Evolutionary conservation across 139 green algal species (phyloP).

Genomic region (Nannochloris sp.): DNA sequence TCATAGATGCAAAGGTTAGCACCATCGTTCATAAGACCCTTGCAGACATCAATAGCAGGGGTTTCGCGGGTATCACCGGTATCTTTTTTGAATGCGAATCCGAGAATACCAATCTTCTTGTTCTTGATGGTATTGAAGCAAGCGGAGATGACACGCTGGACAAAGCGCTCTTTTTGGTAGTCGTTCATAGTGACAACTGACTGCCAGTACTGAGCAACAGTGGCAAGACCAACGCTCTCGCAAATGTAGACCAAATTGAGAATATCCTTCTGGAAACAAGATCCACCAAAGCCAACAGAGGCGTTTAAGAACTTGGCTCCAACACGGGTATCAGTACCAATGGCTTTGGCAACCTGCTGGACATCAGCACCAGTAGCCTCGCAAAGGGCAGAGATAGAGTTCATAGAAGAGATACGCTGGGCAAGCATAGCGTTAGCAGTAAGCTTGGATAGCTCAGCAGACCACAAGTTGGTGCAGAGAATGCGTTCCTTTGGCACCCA

Average conservation of each 20-base stretch:
- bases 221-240: slow-evolving; percentile 81
- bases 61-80: slow-evolving; percentile 96
- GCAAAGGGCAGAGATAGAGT: slow-evolving; percentile 97
- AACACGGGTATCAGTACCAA: slow-evolving; percentile 94
- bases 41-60: slow-evolving; percentile 96
- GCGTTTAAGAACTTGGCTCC: slow-evolving; percentile 96
- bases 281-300: slow-evolving; percentile 96
- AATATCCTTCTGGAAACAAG: slow-evolving; percentile 99
- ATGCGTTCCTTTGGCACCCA: slow-evolving; percentile 94
- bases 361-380: slow-evolving; percentile 94
- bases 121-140: slow-evolving; percentile 99
- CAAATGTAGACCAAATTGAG: slow-evolving; percentile 98
- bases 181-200: slow-evolving; percentile 94
- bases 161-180: slow-evolving; percentile 98
- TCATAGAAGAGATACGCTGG: slow-evolving; percentile 98
- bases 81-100: slow-evolving; percentile 99
- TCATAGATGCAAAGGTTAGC: slow-evolving; percentile 84
- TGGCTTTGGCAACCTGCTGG: slow-evolving; percentile 77
- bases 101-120: slow-evolving; percentile 95
- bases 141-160: slow-evolving; percentile 84
- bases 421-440: slow-evolving; percentile 97
- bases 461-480: slow-evolving; percentile 93
- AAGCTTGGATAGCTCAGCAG: slow-evolving; percentile 97
- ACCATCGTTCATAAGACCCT: slow-evolving; percentile 36
- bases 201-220: slow-evolving; percentile 96